phyloP scores from a whole-genome alignment of 768 basidiomycete genomes.

The Russula dissimulans region DNA sequence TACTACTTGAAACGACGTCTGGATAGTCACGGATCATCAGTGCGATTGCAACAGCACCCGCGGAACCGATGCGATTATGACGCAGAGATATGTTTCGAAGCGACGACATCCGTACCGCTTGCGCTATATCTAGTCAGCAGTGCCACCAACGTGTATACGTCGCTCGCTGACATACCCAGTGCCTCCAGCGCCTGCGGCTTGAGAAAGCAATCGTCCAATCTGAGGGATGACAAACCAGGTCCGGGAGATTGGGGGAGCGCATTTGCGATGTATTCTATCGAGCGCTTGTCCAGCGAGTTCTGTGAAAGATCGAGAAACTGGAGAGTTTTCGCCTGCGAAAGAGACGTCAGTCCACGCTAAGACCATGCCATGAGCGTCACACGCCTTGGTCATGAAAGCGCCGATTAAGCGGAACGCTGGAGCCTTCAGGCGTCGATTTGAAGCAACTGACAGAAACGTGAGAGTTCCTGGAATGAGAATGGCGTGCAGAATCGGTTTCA shows the following conservation, averaged over 20 bases:
- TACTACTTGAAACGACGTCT: conserved; percentile 45
- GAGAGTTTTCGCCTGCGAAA: conserved; percentile 53
- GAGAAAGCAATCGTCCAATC: conserved; percentile 80
- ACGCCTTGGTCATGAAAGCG: conserved; percentile 62
- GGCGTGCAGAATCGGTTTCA: conserved; percentile 87
- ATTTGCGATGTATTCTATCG: conserved; percentile 71
- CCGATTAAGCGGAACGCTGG: conserved; percentile 73
- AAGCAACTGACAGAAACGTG: conserved; percentile 76
- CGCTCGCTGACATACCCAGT: conserved; percentile 47
- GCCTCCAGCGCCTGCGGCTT: conserved; percentile 67
- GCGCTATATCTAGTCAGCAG: conserved; percentile 38
- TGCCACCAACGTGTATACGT: not conserved
- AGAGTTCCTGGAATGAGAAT: conserved; percentile 76
- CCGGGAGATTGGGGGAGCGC: conserved; percentile 49
- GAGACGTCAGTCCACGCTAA: not conserved
- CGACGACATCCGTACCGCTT: conserved; percentile 73
- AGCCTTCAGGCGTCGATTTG: conserved; percentile 72
- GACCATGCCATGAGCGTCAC: conserved; percentile 22
- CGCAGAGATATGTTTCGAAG: conserved; percentile 85
- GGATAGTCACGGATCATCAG: conserved; percentile 97
- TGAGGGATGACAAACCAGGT: conserved; percentile 62
- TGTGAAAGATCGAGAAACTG: conserved; percentile 89
- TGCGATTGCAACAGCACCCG: conserved; percentile 85
- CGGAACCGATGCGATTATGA: conserved; percentile 74
- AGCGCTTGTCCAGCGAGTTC: conserved; percentile 74